Evolutionary conservation across 495 filamentous ascomycete genomes (phyloP).

Genomic region (Poronia punctata): DNA sequence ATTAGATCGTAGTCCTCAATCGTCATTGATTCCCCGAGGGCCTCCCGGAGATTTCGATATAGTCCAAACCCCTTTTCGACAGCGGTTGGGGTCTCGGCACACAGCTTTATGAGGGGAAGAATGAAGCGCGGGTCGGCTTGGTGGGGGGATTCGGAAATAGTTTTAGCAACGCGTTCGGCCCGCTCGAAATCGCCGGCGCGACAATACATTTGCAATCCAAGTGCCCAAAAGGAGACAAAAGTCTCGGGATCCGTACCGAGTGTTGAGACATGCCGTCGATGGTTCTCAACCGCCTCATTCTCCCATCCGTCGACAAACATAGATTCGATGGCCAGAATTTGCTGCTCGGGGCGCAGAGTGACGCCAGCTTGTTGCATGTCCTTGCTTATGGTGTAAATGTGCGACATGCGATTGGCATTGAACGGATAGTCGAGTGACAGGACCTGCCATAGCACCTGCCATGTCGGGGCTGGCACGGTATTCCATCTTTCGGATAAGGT

Average conservation of each 20-base stretch:
- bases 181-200: constrained; percentile 52
- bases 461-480: constrained; percentile 42
- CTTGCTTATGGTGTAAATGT: constrained; percentile 52
- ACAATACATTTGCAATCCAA: constrained; percentile 63
- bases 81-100: constrained; percentile 23
- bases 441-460: constrained; percentile 50
- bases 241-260: constrained; percentile 47
- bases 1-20: constrained; percentile 71
- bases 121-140: constrained; percentile 50
- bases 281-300: constrained; percentile 54
- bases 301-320: constrained; percentile 53
- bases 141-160: constrained; percentile 45
- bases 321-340: constrained; percentile 58
- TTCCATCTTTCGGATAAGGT: constrained; percentile 37
- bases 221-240: constrained; percentile 54
- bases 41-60: constrained; percentile 55
- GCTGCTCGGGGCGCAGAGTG: constrained; percentile 47
- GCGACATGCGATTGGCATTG: constrained; percentile 49
- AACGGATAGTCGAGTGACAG: constrained; percentile 29
- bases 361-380: constrained; percentile 54
- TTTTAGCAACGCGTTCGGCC: constrained; percentile 56
- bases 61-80: constrained; percentile 56
- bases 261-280: constrained; percentile 51
- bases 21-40: constrained; percentile 54
- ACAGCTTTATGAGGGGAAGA: constrained; percentile 56